Evolutionary conservation across 1,139 yeast genomes (phyloP).

Genomic region (Candida sanyaensis): DNA sequence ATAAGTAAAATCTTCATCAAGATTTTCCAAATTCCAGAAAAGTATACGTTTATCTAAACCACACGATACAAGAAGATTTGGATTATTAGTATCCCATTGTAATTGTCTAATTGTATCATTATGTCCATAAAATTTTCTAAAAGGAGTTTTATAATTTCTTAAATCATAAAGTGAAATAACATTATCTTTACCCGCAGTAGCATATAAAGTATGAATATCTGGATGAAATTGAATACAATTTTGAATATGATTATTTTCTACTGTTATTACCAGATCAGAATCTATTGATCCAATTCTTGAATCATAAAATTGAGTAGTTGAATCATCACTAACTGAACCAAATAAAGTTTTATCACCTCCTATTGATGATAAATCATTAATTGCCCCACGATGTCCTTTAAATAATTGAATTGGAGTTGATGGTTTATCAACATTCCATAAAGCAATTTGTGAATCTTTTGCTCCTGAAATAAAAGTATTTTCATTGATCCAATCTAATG

Average conservation of each 20-base stretch:
- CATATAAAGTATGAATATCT: constrained; percentile 42
- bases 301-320: constrained; percentile 67
- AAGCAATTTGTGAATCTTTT: constrained; percentile 64
- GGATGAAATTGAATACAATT: constrained; percentile 55
- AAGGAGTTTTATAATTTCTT: constrained; percentile 47
- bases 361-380: constrained; percentile 63
- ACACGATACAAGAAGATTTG: constrained; percentile 44
- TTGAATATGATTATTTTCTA: constrained; percentile 47
- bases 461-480: constrained; percentile 63
- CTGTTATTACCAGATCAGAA: constrained; percentile 43
- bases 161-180: constrained; percentile 52
- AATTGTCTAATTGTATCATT: constrained; percentile 41
- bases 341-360: constrained; percentile 45
- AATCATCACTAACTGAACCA: constrained; percentile 77
- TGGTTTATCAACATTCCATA: constrained; percentile 61
- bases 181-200: constrained; percentile 58
- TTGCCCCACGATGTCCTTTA: constrained; percentile 49
- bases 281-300: constrained; percentile 38
- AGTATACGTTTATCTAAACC: constrained; percentile 52
- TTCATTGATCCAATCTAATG: constrained; percentile 62
- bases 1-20: constrained; percentile 47
- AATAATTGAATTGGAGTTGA: constrained; percentile 46
- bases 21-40: constrained; percentile 50
- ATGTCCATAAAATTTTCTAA: constrained; percentile 54
- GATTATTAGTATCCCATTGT: constrained; percentile 41